A percentile compares a stretch with the other conserved stretches of the same genome.
phyloP scores from a whole-genome alignment of 192 early-diverging fungal species.

The Geranomyces variabilis region DNA sequence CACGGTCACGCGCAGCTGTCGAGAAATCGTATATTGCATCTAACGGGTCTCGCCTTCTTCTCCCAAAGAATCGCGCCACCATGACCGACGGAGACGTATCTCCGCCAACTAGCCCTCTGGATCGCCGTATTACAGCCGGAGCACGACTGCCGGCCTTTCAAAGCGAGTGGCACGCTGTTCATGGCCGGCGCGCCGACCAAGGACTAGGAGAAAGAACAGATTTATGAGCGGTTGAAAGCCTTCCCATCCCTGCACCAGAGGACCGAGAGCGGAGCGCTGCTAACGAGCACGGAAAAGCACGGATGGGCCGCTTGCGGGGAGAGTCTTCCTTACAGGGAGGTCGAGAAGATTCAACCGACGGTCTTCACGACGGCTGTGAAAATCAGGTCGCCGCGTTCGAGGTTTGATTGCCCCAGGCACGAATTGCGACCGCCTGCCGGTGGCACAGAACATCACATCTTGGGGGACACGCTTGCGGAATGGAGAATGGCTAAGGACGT shows the following conservation, averaged over 20 bases:
- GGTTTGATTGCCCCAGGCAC: conserved; percentile 2
- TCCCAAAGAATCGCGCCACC: conserved; percentile 10
- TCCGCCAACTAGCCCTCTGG: conserved; percentile 4
- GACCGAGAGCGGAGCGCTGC: conserved; percentile 7
- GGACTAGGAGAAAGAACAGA: conserved; percentile 6
- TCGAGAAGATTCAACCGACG: conserved; percentile 5
- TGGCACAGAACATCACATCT: conserved; percentile 7
- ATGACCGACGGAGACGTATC: conserved; percentile 6
- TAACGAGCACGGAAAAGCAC: conserved; percentile 6
- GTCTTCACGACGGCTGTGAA: conserved; percentile 11
- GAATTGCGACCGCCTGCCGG: conserved; percentile 9
- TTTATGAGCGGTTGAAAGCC: conserved; percentile 7
- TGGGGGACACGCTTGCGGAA: conserved; percentile 1
- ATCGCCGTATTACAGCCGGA: conserved; percentile 4
- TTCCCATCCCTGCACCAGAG: conserved; percentile 10
- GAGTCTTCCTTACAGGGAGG: not conserved
- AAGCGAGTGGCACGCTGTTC: not conserved
- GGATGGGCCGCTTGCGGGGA: conserved; percentile 5
- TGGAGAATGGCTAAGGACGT: conserved; percentile 1
- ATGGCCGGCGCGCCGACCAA: not conserved
- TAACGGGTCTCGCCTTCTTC: too few species aligned
- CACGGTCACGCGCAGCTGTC: too few species aligned
- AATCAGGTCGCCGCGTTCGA: not conserved
- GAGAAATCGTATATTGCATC: too few species aligned
- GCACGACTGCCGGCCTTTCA: not conserved